Percentiles rank a stretch among this genome's conserved stretches.
These are phyloP conservation scores for Diplocarpon mali DNA, from an alignment of 2,329 filamentous ascomycete genomes.

Conservation along the genomic window DNA sequence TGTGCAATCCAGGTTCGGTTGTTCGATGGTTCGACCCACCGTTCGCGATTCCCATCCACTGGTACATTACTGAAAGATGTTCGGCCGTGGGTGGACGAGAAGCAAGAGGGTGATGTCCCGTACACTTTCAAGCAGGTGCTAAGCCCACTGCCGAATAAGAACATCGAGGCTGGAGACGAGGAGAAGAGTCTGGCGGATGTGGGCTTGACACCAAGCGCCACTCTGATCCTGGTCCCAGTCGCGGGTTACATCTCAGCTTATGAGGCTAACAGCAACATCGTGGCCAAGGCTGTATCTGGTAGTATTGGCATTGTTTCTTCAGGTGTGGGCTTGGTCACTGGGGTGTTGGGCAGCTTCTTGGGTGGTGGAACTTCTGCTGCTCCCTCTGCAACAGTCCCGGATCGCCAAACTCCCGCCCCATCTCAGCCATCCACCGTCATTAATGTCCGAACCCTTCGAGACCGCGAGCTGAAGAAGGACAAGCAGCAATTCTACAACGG, in stretches of 20 bases:
- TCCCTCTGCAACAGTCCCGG: background rate
- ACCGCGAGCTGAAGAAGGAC: conserved; percentile 38
- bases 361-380: conserved; percentile 28
- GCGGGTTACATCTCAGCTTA: conserved; percentile 50
- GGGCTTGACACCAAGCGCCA: conserved; percentile 68
- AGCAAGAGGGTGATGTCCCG: conserved; percentile 47
- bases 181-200: conserved; percentile 54
- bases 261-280: conserved; percentile 23
- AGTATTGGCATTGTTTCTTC: conserved; percentile 31
- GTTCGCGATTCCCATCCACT: conserved; percentile 55
- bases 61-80: conserved; percentile 55
- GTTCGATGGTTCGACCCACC: conserved; percentile 73
- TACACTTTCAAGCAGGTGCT: conserved; percentile 81
- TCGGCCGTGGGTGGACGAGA: conserved; percentile 64
- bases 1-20: conserved; percentile 68
- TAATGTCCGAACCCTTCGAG: conserved; percentile 40
- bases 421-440: conserved; percentile 26
- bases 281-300: conserved; percentile 31
- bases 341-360: conserved; percentile 33
- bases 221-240: conserved; percentile 69
- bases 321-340: conserved; percentile 31
- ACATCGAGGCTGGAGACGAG: conserved; percentile 68
- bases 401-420: background rate
- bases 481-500: conserved; percentile 79
- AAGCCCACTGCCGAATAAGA: conserved; percentile 63